phyloP scores from a whole-genome alignment of 2,329 filamentous ascomycete genomes.

The Talaromyces sp. region DNA sequence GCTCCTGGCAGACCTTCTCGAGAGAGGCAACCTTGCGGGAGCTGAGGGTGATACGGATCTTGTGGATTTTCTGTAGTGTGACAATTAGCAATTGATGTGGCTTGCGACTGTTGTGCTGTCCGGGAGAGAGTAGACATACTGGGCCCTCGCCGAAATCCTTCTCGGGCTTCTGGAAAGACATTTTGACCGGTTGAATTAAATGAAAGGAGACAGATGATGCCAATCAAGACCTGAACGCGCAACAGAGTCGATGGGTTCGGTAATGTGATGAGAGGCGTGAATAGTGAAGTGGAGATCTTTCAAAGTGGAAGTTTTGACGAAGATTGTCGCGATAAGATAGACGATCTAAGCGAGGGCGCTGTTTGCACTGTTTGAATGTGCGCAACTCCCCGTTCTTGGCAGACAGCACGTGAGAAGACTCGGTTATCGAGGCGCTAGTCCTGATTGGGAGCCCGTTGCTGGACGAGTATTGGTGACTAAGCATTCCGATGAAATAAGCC shows the following conservation, averaged over 20 bases:
- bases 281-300: background rate
- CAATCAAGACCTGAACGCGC: conserved; percentile 78
- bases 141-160: conserved; percentile 90
- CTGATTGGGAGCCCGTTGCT: conserved; percentile 17
- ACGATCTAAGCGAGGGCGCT: background rate
- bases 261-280: conserved; percentile 68
- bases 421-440: conserved; percentile 30
- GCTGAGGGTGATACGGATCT: conserved; percentile 97
- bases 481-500: background rate
- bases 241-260: conserved; percentile 54
- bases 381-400: conserved; percentile 22
- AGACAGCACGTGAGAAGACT: background rate
- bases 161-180: conserved; percentile 94
- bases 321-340: background rate
- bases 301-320: background rate
- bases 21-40: conserved; percentile 90
- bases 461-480: conserved; percentile 16
- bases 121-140: conserved; percentile 49
- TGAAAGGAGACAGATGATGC: conserved; percentile 32
- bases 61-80: conserved; percentile 75
- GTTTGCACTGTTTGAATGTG: conserved; percentile 15
- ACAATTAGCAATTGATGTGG: conserved; percentile 10
- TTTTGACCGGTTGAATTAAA: conserved; percentile 48
- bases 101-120: background rate
- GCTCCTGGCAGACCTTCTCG: conserved; percentile 97